Conservation (phyloP, 805 yeast species). For the Blastobotrys peoriensis region DNA sequence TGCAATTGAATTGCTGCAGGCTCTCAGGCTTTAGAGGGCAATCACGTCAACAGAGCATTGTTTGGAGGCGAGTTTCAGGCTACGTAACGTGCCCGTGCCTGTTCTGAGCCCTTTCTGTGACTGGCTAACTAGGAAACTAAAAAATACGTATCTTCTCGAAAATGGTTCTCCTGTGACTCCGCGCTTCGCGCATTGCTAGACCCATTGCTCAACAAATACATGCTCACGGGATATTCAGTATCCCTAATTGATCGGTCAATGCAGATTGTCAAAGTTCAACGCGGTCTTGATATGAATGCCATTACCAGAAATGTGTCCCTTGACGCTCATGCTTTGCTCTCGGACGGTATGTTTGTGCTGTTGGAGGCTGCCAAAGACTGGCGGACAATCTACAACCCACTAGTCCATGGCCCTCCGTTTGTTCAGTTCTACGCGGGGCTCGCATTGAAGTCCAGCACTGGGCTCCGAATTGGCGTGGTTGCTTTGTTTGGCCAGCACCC, state of each 20-base stretch:
- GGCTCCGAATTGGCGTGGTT: conserved; percentile 49
- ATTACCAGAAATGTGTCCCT: conserved; percentile 52
- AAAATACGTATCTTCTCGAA: conserved; percentile 12
- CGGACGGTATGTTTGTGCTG: conserved; percentile 48
- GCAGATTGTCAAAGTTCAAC: conserved; percentile 46
- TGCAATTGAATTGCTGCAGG: conserved; percentile 35
- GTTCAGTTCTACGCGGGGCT: conserved; percentile 62
- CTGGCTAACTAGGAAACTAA: conserved; percentile 8
- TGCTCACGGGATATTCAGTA: conserved; percentile 49
- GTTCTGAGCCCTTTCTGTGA: too few relatives aligned
- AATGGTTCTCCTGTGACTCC: conserved; percentile 29
- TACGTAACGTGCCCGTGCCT: neutral
- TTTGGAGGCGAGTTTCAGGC: too few relatives aligned
- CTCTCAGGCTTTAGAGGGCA: conserved; percentile 46
- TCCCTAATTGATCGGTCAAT: conserved; percentile 47
- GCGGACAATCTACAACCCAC: conserved; percentile 58
- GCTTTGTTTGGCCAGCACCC: conserved; percentile 47
- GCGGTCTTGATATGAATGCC: conserved; percentile 42
- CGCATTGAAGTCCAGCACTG: conserved; percentile 38
- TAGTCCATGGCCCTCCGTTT: conserved; percentile 55
- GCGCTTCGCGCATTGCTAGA: conserved; percentile 36
- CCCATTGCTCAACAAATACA: conserved; percentile 36
- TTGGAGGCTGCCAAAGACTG: conserved; percentile 63
- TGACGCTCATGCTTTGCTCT: conserved; percentile 64
- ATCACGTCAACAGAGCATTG: neutral